Percentiles rank a stretch among this genome's conserved stretches.
These are phyloP conservation scores for Mollisiaceae sp. DNA, from an alignment of 2,329 filamentous ascomycete genomes.

Conservation along the genomic window DNA sequence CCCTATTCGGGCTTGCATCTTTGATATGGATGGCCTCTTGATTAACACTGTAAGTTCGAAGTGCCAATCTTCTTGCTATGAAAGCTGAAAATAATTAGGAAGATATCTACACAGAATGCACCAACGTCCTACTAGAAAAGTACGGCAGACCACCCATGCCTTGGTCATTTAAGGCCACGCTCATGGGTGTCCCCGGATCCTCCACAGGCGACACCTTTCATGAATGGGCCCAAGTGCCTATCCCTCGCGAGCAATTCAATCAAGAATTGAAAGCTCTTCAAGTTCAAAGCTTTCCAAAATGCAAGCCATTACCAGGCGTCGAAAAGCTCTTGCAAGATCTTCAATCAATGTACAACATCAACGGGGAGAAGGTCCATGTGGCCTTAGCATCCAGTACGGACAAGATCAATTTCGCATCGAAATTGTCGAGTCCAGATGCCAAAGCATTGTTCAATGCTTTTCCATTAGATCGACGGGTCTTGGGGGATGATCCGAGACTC, in stretches of 20 bases:
- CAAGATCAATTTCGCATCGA: constrained; percentile 47
- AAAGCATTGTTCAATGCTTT: constrained; percentile 69
- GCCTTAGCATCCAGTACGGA: constrained; percentile 78
- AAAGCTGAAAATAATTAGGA: constrained; percentile 45
- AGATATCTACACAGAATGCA: constrained; percentile 84
- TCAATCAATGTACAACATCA: constrained; percentile 33
- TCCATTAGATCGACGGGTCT: constrained; percentile 67
- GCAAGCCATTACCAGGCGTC: constrained; percentile 80
- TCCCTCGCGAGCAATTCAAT: constrained; percentile 70
- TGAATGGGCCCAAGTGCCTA: constrained; percentile 84
- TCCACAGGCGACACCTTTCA: constrained; percentile 65
- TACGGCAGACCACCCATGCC: constrained; percentile 76
- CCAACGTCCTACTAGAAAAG: constrained; percentile 79
- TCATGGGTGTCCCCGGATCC: constrained; percentile 47
- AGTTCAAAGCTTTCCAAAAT: constrained; percentile 68
- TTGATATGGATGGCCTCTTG: constrained; percentile 97
- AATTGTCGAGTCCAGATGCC: constrained; percentile 49
- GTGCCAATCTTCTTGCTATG: neutral
- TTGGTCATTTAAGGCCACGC: constrained; percentile 89
- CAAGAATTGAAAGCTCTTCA: constrained; percentile 66
- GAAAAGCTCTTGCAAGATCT: constrained; percentile 68
- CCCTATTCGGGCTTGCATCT: constrained; percentile 85
- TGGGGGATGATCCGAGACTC: constrained; percentile 85
- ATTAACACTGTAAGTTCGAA: constrained; percentile 66
- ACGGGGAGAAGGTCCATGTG: constrained; percentile 63